A percentile compares a stretch with the other conserved stretches of the same genome.
Evolutionary conservation across 805 yeast genomes (phyloP).

Genomic region (Candida stauntonica): DNA sequence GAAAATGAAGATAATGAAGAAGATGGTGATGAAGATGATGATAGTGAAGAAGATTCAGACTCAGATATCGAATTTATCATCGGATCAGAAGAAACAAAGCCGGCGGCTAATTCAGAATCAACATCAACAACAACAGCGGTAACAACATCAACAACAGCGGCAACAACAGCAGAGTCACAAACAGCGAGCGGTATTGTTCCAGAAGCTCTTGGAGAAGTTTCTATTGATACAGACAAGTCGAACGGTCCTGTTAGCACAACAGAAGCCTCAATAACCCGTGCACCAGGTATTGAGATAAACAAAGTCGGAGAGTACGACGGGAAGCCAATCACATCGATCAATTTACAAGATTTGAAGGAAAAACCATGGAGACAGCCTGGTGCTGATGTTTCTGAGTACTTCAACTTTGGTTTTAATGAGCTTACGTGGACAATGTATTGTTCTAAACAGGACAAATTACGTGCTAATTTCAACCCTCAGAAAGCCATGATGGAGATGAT

Average conservation of each 20-base stretch:
- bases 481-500: constrained; percentile 65
- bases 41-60: constrained; percentile 41
- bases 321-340: constrained; percentile 73
- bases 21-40: constrained; percentile 26
- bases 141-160: constrained; percentile 22
- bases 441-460: constrained; percentile 74
- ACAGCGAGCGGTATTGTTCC: constrained; percentile 22
- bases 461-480: constrained; percentile 79
- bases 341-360: constrained; percentile 76
- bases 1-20: constrained; percentile 18
- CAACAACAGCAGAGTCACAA: constrained; percentile 28
- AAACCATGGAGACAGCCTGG: constrained; percentile 99
- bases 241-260: constrained; percentile 29
- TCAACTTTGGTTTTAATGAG: constrained; percentile 96
- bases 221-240: constrained; percentile 28
- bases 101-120: no score
- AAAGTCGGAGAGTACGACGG: constrained; percentile 74
- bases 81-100: constrained; percentile 36
- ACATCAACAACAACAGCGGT: constrained; percentile 15
- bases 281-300: constrained; percentile 59
- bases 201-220: constrained; percentile 31
- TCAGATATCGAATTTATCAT: constrained; percentile 84
- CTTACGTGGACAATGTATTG: constrained; percentile 94
- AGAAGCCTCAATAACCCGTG: constrained; percentile 32
- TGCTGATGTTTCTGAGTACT: constrained; percentile 89